phyloP scores from a whole-genome alignment of 2,329 filamentous ascomycete genomes.

The Fusarium tricinctum region DNA sequence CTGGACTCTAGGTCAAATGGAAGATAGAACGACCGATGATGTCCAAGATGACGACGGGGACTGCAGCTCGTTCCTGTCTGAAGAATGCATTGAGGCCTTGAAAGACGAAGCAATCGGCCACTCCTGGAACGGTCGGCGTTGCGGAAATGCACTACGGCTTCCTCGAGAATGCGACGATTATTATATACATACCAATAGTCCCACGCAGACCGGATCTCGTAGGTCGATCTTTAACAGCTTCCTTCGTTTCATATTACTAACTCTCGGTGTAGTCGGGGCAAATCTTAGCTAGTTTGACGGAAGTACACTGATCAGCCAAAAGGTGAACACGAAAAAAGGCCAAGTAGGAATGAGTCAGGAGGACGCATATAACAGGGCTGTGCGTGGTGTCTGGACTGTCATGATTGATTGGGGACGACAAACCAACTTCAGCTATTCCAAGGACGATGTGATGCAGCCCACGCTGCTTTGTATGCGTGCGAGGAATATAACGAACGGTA shows the following conservation, averaged over 20 bases:
- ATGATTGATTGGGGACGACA: slow-evolving; percentile 29
- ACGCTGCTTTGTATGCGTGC: slow-evolving; percentile 24
- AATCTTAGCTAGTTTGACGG: slow-evolving; percentile 18
- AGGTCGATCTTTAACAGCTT: background rate
- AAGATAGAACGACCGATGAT: slow-evolving; percentile 2
- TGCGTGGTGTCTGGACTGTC: slow-evolving; percentile 29
- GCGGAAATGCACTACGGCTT: background rate
- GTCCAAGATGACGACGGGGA: slow-evolving; percentile 27
- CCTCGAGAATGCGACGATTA: slow-evolving; percentile 17
- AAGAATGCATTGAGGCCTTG: slow-evolving; percentile 19
- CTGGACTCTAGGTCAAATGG: slow-evolving; percentile 9
- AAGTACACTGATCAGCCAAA: slow-evolving; percentile 9
- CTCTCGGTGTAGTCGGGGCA: background rate
- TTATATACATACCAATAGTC: background rate
- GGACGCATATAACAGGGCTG: slow-evolving; percentile 24
- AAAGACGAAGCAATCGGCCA: background rate
- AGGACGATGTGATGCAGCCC: slow-evolving; percentile 14
- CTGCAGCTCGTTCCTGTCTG: slow-evolving; percentile 27
- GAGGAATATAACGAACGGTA: slow-evolving; percentile 27
- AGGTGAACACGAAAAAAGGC: slow-evolving; percentile 1
- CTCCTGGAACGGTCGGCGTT: background rate
- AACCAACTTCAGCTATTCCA: background rate
- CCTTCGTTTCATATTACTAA: background rate
- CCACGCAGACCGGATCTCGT: background rate
- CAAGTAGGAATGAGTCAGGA: slow-evolving; percentile 13